Base-by-base conservation (phyloP, 148 eudicot species). In the Cornus controversa region DNA sequence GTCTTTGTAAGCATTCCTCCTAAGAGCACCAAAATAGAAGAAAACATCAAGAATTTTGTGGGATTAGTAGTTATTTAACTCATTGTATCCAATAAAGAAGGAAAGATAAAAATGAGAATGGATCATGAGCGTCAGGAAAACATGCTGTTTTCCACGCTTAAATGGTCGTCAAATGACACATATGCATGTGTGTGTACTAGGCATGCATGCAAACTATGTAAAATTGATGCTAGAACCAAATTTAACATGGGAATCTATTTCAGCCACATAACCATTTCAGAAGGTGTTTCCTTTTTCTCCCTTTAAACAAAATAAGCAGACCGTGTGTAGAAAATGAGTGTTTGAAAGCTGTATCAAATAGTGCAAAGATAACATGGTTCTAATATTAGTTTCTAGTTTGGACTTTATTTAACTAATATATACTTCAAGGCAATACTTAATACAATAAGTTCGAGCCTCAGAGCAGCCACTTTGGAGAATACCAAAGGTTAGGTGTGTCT, bases 1-100 rank as follows among this genome's bases (percentile, higher is more conserved):
- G 83, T 81, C 85, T 92, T 75, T 25, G 89, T 78, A 96, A 82
- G 84, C 99, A 89, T 63, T 90, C 99, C 86, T 96, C 98, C 99
- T 96, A 83, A 67, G 71, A 82, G 37, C 34, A 81, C 23, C 69
- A 16, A 80, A 77, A 50, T 65, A 40, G 53, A 72, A 69, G 1
- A n/a, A 74, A 67, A 63, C 27, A 84, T 77, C 67, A 81, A 28
- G 31, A 53, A 58, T 54, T 22, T 10, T 60, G 53, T 16, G 72
- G 22, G 25, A 28, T 31, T 68, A 57, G 27, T 26, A 40, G 28
- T 58, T 34, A 60, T 31, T 10, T 67, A 73, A 25, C 23, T 67
- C 29, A 47, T 25, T 9, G 15, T 28, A 40, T 16, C 27, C n/a
- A 29, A 18, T 26, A 77, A 23, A 77, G 62, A 75, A 28, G 47